Percentiles rank a stretch among this genome's conserved stretches.
These are phyloP conservation scores for Penium margaritaceum DNA, from an alignment of 139 green algal species.

Conservation along the genomic window DNA sequence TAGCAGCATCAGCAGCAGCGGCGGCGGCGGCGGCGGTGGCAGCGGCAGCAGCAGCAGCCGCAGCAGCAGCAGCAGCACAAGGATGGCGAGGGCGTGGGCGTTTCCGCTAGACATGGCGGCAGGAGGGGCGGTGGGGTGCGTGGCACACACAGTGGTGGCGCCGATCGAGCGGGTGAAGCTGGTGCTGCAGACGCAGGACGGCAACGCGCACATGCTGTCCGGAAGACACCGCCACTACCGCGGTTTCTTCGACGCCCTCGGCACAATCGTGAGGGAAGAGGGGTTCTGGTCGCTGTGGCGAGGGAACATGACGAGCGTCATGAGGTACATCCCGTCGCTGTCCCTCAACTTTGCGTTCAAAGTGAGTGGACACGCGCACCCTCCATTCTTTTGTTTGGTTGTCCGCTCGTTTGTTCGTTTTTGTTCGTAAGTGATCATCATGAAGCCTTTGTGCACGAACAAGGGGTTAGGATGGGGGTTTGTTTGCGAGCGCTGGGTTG, in stretches of 20 bases:
- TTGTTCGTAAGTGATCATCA: no score
- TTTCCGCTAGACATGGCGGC: conserved; percentile 70
- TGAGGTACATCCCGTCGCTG: conserved; percentile 86
- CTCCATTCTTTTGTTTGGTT: no score
- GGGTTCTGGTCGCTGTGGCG: conserved; percentile 89
- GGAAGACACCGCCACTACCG: conserved; percentile 44
- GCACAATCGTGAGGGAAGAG: conserved; percentile 71
- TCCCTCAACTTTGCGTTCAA: conserved; percentile 99
- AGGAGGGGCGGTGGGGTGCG: conserved; percentile 68
- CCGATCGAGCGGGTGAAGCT: conserved; percentile 97
- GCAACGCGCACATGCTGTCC: conserved; percentile 25
- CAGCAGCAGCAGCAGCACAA: conserved; percentile 24
- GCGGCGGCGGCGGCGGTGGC: background rate
- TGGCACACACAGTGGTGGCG: conserved; percentile 88
- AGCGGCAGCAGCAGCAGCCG: background rate
- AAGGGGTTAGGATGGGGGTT: no score
- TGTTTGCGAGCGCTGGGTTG: no score
- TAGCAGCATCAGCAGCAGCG: background rate
- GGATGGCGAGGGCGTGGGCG: conserved; percentile 23
- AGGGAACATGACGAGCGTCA: conserved; percentile 93
- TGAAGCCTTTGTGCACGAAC: no score
- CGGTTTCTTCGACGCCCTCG: conserved; percentile 83
- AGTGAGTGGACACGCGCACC: no score
- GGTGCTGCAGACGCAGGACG: conserved; percentile 76
- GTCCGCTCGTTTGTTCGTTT: no score